Percentiles rank a stretch among this genome's conserved stretches.
phyloP scores from a whole-genome alignment of 352 stramenopile genomes.

The Pythium dissotocum region DNA sequence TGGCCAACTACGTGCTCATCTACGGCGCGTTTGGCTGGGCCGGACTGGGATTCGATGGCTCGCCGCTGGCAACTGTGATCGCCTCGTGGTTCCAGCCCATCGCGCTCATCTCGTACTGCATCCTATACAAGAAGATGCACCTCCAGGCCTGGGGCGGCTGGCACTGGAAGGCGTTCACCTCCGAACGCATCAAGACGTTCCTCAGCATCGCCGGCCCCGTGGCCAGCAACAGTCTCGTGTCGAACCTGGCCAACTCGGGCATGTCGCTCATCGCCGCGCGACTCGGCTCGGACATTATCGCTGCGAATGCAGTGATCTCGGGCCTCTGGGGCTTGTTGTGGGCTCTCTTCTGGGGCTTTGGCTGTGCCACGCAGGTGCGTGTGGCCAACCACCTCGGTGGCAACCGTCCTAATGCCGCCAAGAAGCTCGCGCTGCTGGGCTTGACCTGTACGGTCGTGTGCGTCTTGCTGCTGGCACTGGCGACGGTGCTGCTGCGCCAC shows the following conservation, averaged over 20 bases:
- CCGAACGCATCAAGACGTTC: constrained; percentile 63
- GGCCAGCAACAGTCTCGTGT: constrained; percentile 66
- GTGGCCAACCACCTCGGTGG: constrained; percentile 78
- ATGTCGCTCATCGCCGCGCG: constrained; percentile 70
- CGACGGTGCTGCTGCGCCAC: constrained; percentile 36
- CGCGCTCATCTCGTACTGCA: constrained; percentile 71
- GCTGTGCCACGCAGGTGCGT: constrained; percentile 74
- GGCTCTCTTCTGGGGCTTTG: constrained; percentile 81
- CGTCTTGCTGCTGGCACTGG: constrained; percentile 44
- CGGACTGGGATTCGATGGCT: constrained; percentile 77
- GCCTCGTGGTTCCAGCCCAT: constrained; percentile 82
- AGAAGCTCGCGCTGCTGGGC: constrained; percentile 59
- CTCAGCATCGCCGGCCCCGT: constrained; percentile 63
- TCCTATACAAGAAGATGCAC: constrained; percentile 76
- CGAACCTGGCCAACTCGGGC: constrained; percentile 69
- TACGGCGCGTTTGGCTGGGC: constrained; percentile 49
- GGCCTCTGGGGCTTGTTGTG: constrained; percentile 66
- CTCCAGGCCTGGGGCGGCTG: constrained; percentile 70
- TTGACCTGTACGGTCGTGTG: constrained; percentile 57
- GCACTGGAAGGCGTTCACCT: constrained; percentile 58
- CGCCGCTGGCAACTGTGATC: constrained; percentile 71
- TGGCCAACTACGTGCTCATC: constrained; percentile 62
- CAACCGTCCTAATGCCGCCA: constrained; percentile 61
- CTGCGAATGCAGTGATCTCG: constrained; percentile 72
- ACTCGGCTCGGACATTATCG: constrained; percentile 75